phyloP scores from a whole-genome alignment of 495 filamentous ascomycete species.

The Hypoxylon lenormandii region DNA sequence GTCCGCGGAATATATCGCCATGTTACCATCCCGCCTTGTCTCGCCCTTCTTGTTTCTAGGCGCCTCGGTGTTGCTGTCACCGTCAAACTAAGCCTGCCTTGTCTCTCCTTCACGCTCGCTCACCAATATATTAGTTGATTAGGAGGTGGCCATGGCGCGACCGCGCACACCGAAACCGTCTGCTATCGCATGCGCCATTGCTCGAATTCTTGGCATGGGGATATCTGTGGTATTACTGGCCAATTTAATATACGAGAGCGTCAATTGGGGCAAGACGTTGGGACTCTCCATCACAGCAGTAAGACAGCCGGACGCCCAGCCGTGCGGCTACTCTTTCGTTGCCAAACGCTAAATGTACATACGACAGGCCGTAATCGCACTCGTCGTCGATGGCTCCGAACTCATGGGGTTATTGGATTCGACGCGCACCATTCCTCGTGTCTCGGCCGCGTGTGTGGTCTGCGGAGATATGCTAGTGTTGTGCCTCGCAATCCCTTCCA shows the following conservation, averaged over 20 bases:
- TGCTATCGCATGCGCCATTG: constrained; percentile 34
- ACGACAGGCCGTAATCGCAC: constrained; percentile 34
- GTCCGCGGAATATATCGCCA: constrained; percentile 31
- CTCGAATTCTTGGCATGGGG: constrained; percentile 43
- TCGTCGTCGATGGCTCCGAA: constrained; percentile 43
- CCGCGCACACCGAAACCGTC: constrained; percentile 31
- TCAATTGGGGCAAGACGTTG: constrained; percentile 44
- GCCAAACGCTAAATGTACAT: constrained; percentile 16
- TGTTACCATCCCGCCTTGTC: constrained; percentile 21
- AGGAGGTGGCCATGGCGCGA: constrained; percentile 29
- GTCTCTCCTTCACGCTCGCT: not conserved
- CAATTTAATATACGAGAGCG: constrained; percentile 45
- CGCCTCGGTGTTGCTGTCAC: constrained; percentile 5
- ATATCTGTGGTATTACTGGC: constrained; percentile 45
- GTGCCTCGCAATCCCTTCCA: constrained; percentile 37
- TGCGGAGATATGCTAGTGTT: constrained; percentile 38
- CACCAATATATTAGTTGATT: no score
- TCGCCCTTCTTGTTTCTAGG: constrained; percentile 11
- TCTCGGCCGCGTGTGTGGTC: constrained; percentile 23
- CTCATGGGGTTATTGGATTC: constrained; percentile 41
- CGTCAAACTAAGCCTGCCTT: no score
- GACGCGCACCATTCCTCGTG: constrained; percentile 41
- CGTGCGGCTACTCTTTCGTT: not conserved
- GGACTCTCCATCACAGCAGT: constrained; percentile 39
- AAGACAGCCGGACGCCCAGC: constrained; percentile 10